Conservation (phyloP, 495 filamentous ascomycete genomes). For the Penicillium soppii region DNA sequence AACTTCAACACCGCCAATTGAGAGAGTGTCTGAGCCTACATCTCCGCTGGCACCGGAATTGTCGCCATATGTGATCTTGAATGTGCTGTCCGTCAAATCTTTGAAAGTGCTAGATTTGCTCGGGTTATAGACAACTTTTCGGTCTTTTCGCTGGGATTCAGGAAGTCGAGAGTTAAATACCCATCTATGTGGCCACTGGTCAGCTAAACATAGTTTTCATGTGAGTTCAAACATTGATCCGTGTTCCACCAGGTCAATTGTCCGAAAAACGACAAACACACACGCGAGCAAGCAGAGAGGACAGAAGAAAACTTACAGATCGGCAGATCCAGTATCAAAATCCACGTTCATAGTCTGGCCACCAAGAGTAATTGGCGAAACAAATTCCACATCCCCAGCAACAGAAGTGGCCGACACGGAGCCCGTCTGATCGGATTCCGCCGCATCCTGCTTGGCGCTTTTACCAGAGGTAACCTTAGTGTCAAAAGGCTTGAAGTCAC, state of each 20-base stretch:
- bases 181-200: constrained; percentile 51
- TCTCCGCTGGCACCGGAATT: constrained; percentile 61
- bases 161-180: constrained; percentile 69
- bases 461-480: constrained; percentile 17
- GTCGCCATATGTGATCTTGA: constrained; percentile 75
- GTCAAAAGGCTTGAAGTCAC: constrained; percentile 37
- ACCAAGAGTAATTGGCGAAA: constrained; percentile 70
- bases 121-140: constrained; percentile 64
- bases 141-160: constrained; percentile 40
- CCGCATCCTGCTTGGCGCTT: constrained; percentile 9
- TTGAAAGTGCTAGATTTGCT: constrained; percentile 56
- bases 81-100: constrained; percentile 46
- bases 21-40: constrained; percentile 71
- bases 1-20: constrained; percentile 70
- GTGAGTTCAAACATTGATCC: background rate
- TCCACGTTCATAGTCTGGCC: constrained; percentile 72
- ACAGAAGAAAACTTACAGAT: constrained; percentile 62
- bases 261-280: no score
- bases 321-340: constrained; percentile 82
- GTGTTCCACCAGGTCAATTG: background rate
- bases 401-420: constrained; percentile 61
- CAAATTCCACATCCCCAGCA: constrained; percentile 63
- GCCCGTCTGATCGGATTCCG: constrained; percentile 43
- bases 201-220: background rate
- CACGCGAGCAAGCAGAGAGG: no score